Evolutionary conservation across 2,329 filamentous ascomycete genomes (phyloP).

Genomic region (Lasiodiplodia theobromae): DNA sequence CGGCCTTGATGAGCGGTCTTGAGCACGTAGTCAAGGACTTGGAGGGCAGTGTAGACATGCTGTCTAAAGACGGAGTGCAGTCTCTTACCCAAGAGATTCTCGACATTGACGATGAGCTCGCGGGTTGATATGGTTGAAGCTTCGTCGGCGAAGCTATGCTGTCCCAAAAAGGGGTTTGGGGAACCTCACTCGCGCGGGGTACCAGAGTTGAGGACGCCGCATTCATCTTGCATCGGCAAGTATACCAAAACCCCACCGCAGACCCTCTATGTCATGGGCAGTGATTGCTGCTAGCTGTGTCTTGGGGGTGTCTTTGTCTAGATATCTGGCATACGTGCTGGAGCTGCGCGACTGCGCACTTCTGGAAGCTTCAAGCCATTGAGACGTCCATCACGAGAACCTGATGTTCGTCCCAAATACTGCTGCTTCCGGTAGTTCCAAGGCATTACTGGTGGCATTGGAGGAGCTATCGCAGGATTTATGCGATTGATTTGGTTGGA

Average conservation of each 20-base stretch:
- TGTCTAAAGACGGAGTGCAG: conserved; percentile 49
- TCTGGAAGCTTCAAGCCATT: neutral
- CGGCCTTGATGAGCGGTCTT: conserved; percentile 60
- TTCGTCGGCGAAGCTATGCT: neutral
- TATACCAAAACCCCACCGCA: neutral
- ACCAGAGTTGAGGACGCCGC: neutral
- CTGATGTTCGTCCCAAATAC: neutral
- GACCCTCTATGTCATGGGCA: neutral
- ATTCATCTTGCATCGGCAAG: neutral
- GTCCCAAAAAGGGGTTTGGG: neutral
- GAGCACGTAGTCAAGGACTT: conserved; percentile 65
- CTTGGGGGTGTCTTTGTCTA: neutral
- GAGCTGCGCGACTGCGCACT: neutral
- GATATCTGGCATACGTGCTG: neutral
- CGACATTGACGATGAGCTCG: conserved; percentile 37
- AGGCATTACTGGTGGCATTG: neutral
- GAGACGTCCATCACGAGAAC: neutral
- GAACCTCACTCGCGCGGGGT: neutral
- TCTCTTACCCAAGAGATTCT: conserved; percentile 44
- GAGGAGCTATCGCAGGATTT: neutral
- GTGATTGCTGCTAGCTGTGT: neutral
- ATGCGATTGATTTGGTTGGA: neutral
- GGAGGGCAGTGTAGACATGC: conserved; percentile 56
- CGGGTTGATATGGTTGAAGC: neutral
- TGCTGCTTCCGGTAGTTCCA: neutral